phyloP scores from a whole-genome alignment of 2,329 filamentous ascomycete genomes.

The Fusarium chuoi region DNA sequence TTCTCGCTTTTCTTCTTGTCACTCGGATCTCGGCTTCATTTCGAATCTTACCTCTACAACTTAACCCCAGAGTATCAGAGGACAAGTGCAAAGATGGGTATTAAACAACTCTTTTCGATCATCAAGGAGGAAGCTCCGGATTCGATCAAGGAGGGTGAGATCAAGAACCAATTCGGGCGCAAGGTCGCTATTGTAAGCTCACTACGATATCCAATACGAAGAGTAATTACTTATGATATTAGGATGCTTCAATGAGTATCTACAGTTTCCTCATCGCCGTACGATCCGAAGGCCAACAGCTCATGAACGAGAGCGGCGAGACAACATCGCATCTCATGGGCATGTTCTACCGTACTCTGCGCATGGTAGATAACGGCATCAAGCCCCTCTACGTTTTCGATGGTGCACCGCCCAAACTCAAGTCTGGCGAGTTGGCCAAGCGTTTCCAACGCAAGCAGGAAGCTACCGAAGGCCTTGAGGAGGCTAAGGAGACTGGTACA shows the following conservation, averaged over 20 bases:
- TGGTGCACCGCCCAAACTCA: conserved; percentile 94
- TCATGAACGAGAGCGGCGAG: conserved; percentile 94
- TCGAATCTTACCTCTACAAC: background rate
- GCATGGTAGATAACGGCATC: conserved; percentile 98
- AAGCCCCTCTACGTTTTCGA: conserved; percentile 99
- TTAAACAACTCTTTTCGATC: conserved; percentile 80
- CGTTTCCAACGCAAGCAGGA: conserved; percentile 95
- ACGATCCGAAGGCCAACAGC: conserved; percentile 93
- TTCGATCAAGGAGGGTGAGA: conserved; percentile 94
- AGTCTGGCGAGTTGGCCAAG: conserved; percentile 95
- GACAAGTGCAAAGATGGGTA: conserved; percentile 62
- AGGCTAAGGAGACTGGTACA: conserved; percentile 96
- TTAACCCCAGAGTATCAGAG: background rate
- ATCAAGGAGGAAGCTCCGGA: conserved; percentile 95
- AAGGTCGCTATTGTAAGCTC: conserved; percentile 92
- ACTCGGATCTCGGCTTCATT: background rate
- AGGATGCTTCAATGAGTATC: conserved; percentile 87
- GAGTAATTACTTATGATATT: conserved; percentile 6
- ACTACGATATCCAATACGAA: background rate
- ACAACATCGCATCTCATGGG: conserved; percentile 99
- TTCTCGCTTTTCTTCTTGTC: background rate
- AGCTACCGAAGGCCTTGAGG: conserved; percentile 88
- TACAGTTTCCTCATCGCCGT: conserved; percentile 99
- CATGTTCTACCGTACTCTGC: conserved; percentile 98
- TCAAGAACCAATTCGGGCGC: conserved; percentile 98